Evolutionary conservation across 2,329 filamentous ascomycete genomes (phyloP).

Genomic region (Leptographium radiaticola): DNA sequence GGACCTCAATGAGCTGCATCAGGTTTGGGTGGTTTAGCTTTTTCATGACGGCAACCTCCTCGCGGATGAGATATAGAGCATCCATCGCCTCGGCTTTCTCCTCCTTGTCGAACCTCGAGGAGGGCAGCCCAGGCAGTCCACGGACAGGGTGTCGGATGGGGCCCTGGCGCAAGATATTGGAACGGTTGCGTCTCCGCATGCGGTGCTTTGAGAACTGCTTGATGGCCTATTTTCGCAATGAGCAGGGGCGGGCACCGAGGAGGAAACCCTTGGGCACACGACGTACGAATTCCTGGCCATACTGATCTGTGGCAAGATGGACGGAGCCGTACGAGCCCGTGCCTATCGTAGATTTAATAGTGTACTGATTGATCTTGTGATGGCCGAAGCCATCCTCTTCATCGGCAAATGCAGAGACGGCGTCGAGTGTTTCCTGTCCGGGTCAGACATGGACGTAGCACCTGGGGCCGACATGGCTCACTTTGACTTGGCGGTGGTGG

Average conservation of each 20-base stretch:
- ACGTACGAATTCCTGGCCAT: conserved; percentile 81
- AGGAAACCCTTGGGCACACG: background rate
- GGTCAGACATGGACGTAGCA: background rate
- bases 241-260: conserved; percentile 9
- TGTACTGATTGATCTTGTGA: conserved; percentile 88
- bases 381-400: conserved; percentile 70
- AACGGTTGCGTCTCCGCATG: conserved; percentile 79
- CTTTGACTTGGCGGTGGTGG: conserved; percentile 45
- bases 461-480: conserved; percentile 16
- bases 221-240: conserved; percentile 50
- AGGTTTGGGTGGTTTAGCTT: conserved; percentile 91
- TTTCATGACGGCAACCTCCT: conserved; percentile 99
- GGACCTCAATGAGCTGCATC: conserved; percentile 84
- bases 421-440: conserved; percentile 75
- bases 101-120: conserved; percentile 16
- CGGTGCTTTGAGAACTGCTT: conserved; percentile 96
- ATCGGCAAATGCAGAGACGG: conserved; percentile 72
- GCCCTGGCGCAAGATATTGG: conserved; percentile 57
- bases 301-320: conserved; percentile 80
- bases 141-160: conserved; percentile 32
- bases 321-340: conserved; percentile 91
- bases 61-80: conserved; percentile 75
- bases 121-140: conserved; percentile 17
- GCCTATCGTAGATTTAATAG: conserved; percentile 92
- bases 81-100: conserved; percentile 50